Conservation (phyloP, 2,329 filamentous ascomycete species). For the Trichophyton mentagrophytes region DNA sequence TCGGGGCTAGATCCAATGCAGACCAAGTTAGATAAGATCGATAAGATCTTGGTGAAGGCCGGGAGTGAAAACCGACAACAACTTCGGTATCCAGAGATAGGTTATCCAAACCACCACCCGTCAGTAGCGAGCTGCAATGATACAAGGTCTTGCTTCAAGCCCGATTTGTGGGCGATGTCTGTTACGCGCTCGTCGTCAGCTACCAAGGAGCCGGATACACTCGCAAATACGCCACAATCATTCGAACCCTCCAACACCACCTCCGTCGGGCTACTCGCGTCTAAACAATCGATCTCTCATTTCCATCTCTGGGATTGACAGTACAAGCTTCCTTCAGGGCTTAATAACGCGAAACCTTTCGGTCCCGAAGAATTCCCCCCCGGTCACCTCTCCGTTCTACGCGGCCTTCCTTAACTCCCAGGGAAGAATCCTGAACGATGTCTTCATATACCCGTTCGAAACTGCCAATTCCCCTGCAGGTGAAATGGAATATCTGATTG, state of each 20-base stretch:
- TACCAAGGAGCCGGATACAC: conserved; percentile 20
- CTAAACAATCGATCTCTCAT: conserved; percentile 68
- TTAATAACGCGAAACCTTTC: conserved; percentile 64
- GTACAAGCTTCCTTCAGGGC: conserved; percentile 75
- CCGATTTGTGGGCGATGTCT: conserved; percentile 23
- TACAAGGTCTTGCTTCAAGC: conserved; percentile 16
- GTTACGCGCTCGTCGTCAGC: conserved; percentile 15
- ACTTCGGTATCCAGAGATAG: no score
- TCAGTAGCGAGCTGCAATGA: conserved; percentile 19
- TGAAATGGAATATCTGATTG: conserved; percentile 54
- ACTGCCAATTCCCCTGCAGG: conserved; percentile 16
- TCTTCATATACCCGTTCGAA: conserved; percentile 66
- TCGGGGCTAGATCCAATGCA: no score
- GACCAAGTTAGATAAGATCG: no score
- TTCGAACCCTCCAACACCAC: conserved; percentile 22
- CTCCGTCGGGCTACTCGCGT: conserved; percentile 35
- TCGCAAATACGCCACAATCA: not conserved
- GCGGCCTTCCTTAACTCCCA: conserved; percentile 74
- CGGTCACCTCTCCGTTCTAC: conserved; percentile 49
- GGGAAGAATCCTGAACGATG: conserved; percentile 75
- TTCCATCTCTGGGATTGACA: conserved; percentile 64
- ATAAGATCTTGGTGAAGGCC: not conserved
- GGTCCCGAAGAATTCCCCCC: conserved; percentile 24
- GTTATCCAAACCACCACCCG: no score
- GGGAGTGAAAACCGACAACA: not conserved